These are phyloP conservation scores for Macadamia tetraphylla DNA, from an alignment of 164 flowering plant genomes.

Conservation along the genomic window DNA sequence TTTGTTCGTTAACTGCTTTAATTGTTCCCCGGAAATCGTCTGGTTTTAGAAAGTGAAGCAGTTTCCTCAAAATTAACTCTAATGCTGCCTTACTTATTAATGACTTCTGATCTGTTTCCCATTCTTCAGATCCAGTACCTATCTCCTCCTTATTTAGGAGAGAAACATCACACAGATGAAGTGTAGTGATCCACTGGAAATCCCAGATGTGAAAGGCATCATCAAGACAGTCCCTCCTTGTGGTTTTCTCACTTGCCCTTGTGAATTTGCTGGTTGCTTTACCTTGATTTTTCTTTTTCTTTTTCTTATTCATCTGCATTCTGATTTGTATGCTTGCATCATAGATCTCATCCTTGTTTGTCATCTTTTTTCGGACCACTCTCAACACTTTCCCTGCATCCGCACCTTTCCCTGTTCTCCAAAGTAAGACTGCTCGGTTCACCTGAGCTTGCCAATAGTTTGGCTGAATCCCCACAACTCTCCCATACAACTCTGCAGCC, in stretches of 20 bases:
- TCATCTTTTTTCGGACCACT: conserved; percentile 18
- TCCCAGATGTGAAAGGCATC: conserved; percentile 12
- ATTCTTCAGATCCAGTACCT: neutral
- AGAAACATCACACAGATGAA: conserved; percentile 6
- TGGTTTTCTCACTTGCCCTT: neutral
- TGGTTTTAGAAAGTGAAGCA: conserved; percentile 15
- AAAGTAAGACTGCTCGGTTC: conserved; percentile 11
- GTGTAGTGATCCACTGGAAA: conserved; percentile 13
- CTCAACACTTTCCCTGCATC: conserved; percentile 12
- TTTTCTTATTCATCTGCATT: neutral
- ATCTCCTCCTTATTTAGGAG: conserved; percentile 11
- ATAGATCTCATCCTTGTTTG: conserved; percentile 18
- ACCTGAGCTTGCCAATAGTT: conserved; percentile 21
- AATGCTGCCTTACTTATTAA: conserved; percentile 9
- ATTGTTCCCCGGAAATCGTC: conserved; percentile 17
- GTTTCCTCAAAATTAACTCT: conserved; percentile 10
- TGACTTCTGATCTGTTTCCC: neutral
- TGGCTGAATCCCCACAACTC: conserved; percentile 14
- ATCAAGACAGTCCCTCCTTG: conserved; percentile 1
- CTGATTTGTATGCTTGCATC: conserved; percentile 20
- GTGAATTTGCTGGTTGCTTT: conserved; percentile 15
- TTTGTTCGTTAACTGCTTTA: conserved; percentile 12
- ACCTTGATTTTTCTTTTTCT: conserved; percentile 1
- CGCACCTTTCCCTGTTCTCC: conserved; percentile 14
- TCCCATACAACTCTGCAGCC: conserved; percentile 18